Conservation (phyloP, 495 filamentous ascomycete species). For the Astrothelium macrocarpum region DNA sequence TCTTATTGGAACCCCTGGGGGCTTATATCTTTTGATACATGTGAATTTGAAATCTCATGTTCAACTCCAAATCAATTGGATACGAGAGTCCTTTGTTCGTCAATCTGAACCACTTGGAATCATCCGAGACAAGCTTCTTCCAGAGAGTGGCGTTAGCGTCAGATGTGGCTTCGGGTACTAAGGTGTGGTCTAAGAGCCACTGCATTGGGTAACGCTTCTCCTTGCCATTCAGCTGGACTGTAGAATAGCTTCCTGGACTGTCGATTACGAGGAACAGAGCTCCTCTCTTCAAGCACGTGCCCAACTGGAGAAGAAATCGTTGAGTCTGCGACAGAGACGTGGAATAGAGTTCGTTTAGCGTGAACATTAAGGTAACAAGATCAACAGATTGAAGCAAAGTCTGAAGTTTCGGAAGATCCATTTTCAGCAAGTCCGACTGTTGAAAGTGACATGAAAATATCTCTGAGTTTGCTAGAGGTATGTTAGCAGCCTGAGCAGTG, state of each 20-base stretch:
- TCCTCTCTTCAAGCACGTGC: slow-evolving; percentile 42
- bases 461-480: slow-evolving; percentile 13
- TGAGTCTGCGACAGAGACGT: slow-evolving; percentile 66
- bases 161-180: slow-evolving; percentile 37
- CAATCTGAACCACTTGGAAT: slow-evolving; percentile 78
- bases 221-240: slow-evolving; percentile 47
- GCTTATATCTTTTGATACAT: slow-evolving; percentile 45
- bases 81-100: slow-evolving; percentile 57
- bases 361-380: slow-evolving; percentile 82
- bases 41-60: slow-evolving; percentile 91
- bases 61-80: slow-evolving; percentile 76
- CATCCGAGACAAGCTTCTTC: slow-evolving; percentile 61
- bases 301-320: slow-evolving; percentile 57
- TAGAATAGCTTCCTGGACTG: slow-evolving; percentile 86
- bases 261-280: slow-evolving; percentile 78
- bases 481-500: slow-evolving; percentile 33
- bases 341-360: slow-evolving; percentile 89
- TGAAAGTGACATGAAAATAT: slow-evolving; percentile 34
- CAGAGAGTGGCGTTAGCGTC: slow-evolving; percentile 39
- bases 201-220: slow-evolving; percentile 83
- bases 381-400: slow-evolving; percentile 27
- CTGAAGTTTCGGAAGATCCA: slow-evolving; percentile 35
- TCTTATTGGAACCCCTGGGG: too few relatives aligned
- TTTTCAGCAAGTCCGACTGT: slow-evolving; percentile 52
- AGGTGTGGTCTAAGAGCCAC: slow-evolving; percentile 77